Evolutionary conservation across 2,329 filamentous ascomycete species (phyloP).

Genomic region (Leptodontidium sp.): DNA sequence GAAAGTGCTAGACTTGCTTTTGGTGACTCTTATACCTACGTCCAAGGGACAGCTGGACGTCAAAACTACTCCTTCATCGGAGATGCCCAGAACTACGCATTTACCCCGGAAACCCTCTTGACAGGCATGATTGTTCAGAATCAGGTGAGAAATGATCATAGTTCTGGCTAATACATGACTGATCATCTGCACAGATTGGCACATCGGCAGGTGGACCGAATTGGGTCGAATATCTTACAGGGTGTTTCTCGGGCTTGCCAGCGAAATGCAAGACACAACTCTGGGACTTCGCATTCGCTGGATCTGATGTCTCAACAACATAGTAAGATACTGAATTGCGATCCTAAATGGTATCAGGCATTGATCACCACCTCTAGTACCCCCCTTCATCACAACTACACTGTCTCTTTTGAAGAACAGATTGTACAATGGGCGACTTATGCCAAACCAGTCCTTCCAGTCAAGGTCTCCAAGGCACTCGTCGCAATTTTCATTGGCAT

Average conservation of each 20-base stretch:
- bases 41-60: slow-evolving; percentile 60
- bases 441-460: slow-evolving; percentile 42
- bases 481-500: slow-evolving; percentile 63
- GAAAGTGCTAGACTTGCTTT: slow-evolving; percentile 53
- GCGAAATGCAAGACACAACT: slow-evolving; percentile 55
- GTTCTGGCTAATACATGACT: not conserved
- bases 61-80: slow-evolving; percentile 63
- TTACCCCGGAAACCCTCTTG: slow-evolving; percentile 54
- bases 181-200: slow-evolving; percentile 43
- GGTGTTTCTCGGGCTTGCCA: slow-evolving; percentile 57
- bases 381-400: slow-evolving; percentile 60
- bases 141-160: slow-evolving; percentile 40
- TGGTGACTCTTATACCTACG: slow-evolving; percentile 60
- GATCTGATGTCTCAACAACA: slow-evolving; percentile 56
- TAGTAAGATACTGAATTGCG: slow-evolving; percentile 43
- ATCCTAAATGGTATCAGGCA: not conserved
- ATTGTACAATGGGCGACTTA: slow-evolving; percentile 57
- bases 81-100: slow-evolving; percentile 57
- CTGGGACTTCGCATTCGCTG: slow-evolving; percentile 65
- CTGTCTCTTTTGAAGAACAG: slow-evolving; percentile 58
- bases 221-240: slow-evolving; percentile 62
- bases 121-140: slow-evolving; percentile 60
- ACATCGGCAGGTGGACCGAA: slow-evolving; percentile 62
- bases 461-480: slow-evolving; percentile 51
- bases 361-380: slow-evolving; percentile 45